Percentiles rank a stretch among this genome's conserved stretches.
Evolutionary conservation across 2,329 filamentous ascomycete species (phyloP).

Genomic region (Verticillium klebahnii): DNA sequence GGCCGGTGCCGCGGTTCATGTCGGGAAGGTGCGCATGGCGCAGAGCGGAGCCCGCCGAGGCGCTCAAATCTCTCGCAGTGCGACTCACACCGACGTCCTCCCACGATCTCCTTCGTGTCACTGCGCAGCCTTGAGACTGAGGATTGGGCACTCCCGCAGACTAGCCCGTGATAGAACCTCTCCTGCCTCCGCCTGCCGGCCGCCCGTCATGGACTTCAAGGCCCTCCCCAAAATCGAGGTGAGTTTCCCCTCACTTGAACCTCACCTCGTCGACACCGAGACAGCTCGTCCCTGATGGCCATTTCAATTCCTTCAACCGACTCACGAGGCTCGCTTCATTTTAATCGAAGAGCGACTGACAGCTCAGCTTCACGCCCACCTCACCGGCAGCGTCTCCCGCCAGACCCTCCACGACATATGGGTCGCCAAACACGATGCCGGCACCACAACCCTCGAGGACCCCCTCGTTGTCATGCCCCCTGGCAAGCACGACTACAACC

Average conservation of each 20-base stretch:
- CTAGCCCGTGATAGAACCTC: neutral
- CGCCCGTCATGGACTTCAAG: constrained; percentile 34
- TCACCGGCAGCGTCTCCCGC: constrained; percentile 73
- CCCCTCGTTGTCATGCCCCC: constrained; percentile 64
- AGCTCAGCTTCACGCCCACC: constrained; percentile 69
- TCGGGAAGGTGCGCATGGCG: neutral
- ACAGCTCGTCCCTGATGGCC: constrained; percentile 10
- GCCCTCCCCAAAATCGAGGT: constrained; percentile 55
- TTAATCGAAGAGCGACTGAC: neutral
- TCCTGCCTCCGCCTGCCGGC: neutral
- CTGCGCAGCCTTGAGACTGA: neutral
- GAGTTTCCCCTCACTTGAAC: neutral
- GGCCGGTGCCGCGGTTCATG: neutral
- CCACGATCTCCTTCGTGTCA: neutral
- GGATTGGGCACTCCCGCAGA: too few species aligned
- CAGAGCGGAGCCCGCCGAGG: neutral
- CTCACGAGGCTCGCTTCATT: too few species aligned
- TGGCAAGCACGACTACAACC: constrained; percentile 66
- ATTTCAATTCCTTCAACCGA: neutral
- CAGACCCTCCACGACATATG: constrained; percentile 72
- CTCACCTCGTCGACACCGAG: neutral
- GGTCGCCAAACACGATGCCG: constrained; percentile 50
- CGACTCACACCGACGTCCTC: neutral
- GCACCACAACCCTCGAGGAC: constrained; percentile 56
- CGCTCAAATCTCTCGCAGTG: neutral